A percentile compares a stretch with the other conserved stretches of the same genome.
phyloP scores from a whole-genome alignment of 1,139 yeast species.

The Lodderomyces theae region DNA sequence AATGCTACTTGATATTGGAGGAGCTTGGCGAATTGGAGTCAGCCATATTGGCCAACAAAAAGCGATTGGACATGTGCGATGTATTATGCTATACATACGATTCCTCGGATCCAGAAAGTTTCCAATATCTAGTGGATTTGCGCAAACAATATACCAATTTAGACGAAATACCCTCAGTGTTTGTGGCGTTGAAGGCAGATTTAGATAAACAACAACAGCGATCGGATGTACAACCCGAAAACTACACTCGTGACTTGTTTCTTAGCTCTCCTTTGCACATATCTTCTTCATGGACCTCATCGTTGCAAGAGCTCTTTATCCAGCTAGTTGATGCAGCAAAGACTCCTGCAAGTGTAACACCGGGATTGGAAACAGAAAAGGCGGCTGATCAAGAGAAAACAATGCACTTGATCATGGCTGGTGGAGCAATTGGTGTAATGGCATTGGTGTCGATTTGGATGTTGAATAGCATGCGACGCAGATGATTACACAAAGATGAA shows the following conservation, averaged over 20 bases:
- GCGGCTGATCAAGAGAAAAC: constrained; percentile 40
- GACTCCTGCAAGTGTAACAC: constrained; percentile 74
- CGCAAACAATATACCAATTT: constrained; percentile 51
- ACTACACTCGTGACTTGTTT: constrained; percentile 63
- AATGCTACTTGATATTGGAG: constrained; percentile 84
- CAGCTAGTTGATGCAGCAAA: constrained; percentile 89
- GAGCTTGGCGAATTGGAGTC: constrained; percentile 87
- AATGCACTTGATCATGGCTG: constrained; percentile 53
- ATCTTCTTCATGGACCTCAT: constrained; percentile 85
- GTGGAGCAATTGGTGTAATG: constrained; percentile 66
- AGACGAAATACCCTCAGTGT: constrained; percentile 75
- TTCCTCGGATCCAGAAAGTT: constrained; percentile 93
- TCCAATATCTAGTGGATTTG: constrained; percentile 73
- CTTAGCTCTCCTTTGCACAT: constrained; percentile 76
- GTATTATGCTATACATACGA: constrained; percentile 88
- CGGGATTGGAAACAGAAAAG: constrained; percentile 72
- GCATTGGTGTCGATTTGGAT: constrained; percentile 59
- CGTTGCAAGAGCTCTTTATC: constrained; percentile 78
- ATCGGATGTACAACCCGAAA: constrained; percentile 82
- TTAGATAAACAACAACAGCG: constrained; percentile 93
- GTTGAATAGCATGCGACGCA: constrained; percentile 41
- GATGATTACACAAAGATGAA: constrained; percentile 5
- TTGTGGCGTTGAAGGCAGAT: constrained; percentile 92
- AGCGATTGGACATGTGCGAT: constrained; percentile 81
- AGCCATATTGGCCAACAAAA: constrained; percentile 70